Conservation (phyloP, 2,329 filamentous ascomycete species). For the Penicillium paneum region DNA sequence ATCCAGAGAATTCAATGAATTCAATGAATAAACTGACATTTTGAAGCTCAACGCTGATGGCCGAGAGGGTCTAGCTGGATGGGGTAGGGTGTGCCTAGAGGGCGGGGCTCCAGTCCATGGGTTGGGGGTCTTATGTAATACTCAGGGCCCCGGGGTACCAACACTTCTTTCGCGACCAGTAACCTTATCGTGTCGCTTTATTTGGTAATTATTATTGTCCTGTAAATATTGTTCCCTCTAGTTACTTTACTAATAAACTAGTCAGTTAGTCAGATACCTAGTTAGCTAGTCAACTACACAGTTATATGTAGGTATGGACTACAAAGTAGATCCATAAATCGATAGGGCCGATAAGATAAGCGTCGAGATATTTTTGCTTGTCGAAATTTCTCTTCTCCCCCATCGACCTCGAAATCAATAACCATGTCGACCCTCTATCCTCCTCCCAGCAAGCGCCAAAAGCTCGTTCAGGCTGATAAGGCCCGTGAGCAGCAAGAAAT, state of each 20-base stretch:
- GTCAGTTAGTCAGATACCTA: too few species aligned
- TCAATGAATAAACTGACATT: constrained; percentile 14
- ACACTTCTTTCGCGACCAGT: too few species aligned
- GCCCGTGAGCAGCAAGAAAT: constrained; percentile 74
- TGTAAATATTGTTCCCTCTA: too few species aligned
- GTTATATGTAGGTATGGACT: too few species aligned
- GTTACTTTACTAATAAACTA: too few species aligned
- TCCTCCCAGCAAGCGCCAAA: constrained; percentile 85
- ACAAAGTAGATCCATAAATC: background rate
- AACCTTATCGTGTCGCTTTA: too few species aligned
- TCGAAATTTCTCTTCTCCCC: constrained; percentile 17
- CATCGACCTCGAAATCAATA: constrained; percentile 16
- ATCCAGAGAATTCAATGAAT: constrained; percentile 5
- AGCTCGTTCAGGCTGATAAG: constrained; percentile 68
- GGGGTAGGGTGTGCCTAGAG: too few species aligned
- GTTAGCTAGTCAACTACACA: too few species aligned
- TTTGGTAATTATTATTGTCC: too few species aligned
- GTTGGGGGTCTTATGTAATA: too few species aligned
- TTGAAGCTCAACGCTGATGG: background rate
- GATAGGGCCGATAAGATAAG: constrained; percentile 24
- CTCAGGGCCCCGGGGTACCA: too few species aligned
- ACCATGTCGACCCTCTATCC: constrained; percentile 76
- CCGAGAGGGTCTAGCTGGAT: constrained; percentile 1
- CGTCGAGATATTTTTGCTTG: constrained; percentile 7
- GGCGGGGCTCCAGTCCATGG: too few species aligned